Evolutionary conservation across 768 basidiomycete genomes (phyloP).

Genomic region (Termitomyces sp.): DNA sequence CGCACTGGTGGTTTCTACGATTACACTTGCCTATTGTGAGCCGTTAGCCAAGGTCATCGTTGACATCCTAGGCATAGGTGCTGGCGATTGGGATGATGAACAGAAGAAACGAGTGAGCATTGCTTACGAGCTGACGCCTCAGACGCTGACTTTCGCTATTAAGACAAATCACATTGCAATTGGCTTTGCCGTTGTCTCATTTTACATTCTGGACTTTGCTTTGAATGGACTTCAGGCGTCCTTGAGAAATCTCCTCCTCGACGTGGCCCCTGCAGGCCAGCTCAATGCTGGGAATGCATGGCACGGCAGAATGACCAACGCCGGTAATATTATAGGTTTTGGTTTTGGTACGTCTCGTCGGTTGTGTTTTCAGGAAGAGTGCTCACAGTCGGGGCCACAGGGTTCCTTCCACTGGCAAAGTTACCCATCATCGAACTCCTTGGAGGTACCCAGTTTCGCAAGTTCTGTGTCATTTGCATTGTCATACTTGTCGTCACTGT

Average conservation of each 20-base stretch:
- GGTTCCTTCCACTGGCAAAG: conserved; percentile 84
- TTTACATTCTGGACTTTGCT: conserved; percentile 96
- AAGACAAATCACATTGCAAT: conserved; percentile 75
- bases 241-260: conserved; percentile 88
- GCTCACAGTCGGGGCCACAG: conserved; percentile 30
- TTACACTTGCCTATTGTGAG: conserved; percentile 82
- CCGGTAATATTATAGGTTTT: conserved; percentile 96
- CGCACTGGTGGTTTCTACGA: conserved; percentile 73
- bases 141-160: not conserved
- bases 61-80: conserved; percentile 69
- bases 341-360: conserved; percentile 64
- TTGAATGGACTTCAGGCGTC: conserved; percentile 94
- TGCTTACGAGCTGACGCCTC: not conserved
- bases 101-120: conserved; percentile 54
- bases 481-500: conserved; percentile 78
- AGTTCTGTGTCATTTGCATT: conserved; percentile 88
- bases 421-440: conserved; percentile 76
- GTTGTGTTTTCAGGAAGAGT: not conserved
- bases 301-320: conserved; percentile 94
- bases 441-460: conserved; percentile 93
- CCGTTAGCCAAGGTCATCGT: conserved; percentile 72
- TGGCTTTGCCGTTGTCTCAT: conserved; percentile 80
- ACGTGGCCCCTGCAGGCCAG: conserved; percentile 85
- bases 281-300: conserved; percentile 95
- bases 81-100: conserved; percentile 85